phyloP scores from a whole-genome alignment of 768 basidiomycete genomes.

The Gelatoporia subvermispora region DNA sequence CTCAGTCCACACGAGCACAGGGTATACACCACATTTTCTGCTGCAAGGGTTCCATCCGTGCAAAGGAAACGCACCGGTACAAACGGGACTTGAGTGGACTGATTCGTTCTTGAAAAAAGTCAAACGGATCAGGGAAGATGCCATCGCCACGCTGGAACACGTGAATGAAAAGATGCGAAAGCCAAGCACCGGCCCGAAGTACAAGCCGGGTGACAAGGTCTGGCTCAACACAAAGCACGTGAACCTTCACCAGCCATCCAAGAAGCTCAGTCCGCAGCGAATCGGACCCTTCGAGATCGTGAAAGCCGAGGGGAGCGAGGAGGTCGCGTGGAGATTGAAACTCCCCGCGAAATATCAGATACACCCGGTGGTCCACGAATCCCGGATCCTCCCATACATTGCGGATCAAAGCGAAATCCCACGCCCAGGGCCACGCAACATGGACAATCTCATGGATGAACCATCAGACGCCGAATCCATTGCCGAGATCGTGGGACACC shows the following conservation, averaged over 20 bases:
- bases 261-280: conserved; percentile 20
- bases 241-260: conserved; percentile 15
- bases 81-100: conserved; percentile 8
- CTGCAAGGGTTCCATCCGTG: conserved; percentile 18
- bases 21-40: conserved; percentile 28
- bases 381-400: conserved; percentile 9
- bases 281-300: conserved; percentile 23
- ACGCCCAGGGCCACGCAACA: conserved; percentile 9
- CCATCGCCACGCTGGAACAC: conserved; percentile 13
- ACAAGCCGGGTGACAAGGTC: conserved; percentile 18
- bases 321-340: conserved; percentile 16
- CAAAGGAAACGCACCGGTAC: conserved; percentile 4
- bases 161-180: conserved; percentile 22
- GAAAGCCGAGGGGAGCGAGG: conserved; percentile 17
- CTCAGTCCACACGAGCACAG: conserved; percentile 22
- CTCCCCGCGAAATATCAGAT: conserved; percentile 19
- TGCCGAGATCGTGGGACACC: conserved; percentile 21
- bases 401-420: conserved; percentile 4
- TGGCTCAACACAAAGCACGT: conserved; percentile 25
- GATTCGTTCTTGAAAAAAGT: conserved; percentile 15
- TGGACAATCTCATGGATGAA: conserved; percentile 7
- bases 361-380: conserved; percentile 22
- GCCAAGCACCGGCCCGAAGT: conserved; percentile 1
- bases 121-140: conserved; percentile 13
- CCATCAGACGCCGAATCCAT: conserved; percentile 12